Evolutionary conservation across 2,329 filamentous ascomycete species (phyloP).

Genomic region (Botrytis deweyae): DNA sequence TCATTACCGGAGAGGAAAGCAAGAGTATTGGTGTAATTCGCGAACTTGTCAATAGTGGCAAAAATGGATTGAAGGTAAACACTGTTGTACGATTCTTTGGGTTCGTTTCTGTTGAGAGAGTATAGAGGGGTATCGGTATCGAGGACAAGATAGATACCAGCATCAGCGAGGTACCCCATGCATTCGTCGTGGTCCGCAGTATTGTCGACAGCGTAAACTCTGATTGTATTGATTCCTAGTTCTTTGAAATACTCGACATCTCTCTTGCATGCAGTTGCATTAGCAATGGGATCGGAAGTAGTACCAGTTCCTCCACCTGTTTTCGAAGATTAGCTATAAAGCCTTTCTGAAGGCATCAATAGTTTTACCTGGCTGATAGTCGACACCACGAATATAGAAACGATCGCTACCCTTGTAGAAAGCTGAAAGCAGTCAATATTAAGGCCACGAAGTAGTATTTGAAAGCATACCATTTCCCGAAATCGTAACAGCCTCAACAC

Average conservation of each 20-base stretch:
- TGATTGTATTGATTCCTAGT: constrained; percentile 69
- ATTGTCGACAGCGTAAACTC: constrained; percentile 74
- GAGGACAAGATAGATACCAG: constrained; percentile 71
- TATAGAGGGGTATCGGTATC: constrained; percentile 71
- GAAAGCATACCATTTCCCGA: constrained; percentile 33
- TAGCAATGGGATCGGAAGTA: constrained; percentile 64
- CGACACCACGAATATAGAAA: constrained; percentile 61
- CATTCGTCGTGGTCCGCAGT: constrained; percentile 65
- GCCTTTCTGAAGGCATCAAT: not conserved
- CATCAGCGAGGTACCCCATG: constrained; percentile 65
- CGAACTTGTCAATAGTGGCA: constrained; percentile 67
- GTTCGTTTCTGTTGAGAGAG: constrained; percentile 63
- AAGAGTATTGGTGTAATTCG: constrained; percentile 66
- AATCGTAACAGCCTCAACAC: constrained; percentile 31
- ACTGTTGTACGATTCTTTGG: constrained; percentile 63
- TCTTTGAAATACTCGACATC: constrained; percentile 67
- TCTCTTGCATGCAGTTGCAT: constrained; percentile 58
- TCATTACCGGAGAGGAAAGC: constrained; percentile 63
- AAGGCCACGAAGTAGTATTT: not conserved
- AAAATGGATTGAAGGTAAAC: constrained; percentile 71
- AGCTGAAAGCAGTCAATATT: constrained; percentile 26
- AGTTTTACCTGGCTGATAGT: constrained; percentile 55
- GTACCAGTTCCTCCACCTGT: constrained; percentile 45
- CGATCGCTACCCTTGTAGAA: constrained; percentile 38
- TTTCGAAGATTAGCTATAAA: not conserved